Evolutionary conservation across 495 filamentous ascomycete species (phyloP).

Genomic region (Neurospora africana): DNA sequence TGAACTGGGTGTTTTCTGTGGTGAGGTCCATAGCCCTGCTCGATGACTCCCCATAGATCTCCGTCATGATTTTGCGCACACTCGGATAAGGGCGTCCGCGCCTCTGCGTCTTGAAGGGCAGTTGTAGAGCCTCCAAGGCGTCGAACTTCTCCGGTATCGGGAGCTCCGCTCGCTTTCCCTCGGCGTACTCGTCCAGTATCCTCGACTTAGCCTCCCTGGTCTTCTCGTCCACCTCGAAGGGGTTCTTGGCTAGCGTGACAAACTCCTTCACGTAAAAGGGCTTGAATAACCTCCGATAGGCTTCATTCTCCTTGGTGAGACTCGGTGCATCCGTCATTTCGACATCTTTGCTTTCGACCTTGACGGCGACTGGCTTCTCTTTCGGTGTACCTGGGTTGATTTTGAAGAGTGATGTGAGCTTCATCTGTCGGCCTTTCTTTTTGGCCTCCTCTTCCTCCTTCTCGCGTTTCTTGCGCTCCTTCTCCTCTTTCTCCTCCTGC

Average conservation of each 20-base stretch:
- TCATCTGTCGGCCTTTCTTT: constrained; percentile 45
- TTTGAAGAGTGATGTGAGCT: constrained; percentile 38
- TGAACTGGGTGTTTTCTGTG: constrained; percentile 35
- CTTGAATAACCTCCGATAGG: constrained; percentile 65
- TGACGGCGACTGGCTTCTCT: constrained; percentile 14
- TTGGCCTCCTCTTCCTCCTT: constrained; percentile 54
- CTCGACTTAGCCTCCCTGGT: constrained; percentile 41
- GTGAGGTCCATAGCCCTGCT: constrained; percentile 16
- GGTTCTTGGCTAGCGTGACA: constrained; percentile 46
- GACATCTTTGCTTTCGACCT: constrained; percentile 8
- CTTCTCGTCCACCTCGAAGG: constrained; percentile 45
- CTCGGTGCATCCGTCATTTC: constrained; percentile 10
- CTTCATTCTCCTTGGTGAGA: constrained; percentile 30
- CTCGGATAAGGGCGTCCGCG: constrained; percentile 43
- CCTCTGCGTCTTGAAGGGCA: constrained; percentile 39
- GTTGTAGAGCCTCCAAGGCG: constrained; percentile 46
- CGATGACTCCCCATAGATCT: constrained; percentile 12
- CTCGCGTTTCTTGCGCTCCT: constrained; percentile 52
- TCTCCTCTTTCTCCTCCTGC: constrained; percentile 47
- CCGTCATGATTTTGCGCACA: constrained; percentile 57
- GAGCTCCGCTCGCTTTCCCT: constrained; percentile 23
- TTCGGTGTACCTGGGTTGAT: constrained; percentile 42
- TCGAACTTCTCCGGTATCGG: constrained; percentile 33
- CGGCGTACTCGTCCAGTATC: constrained; percentile 35
- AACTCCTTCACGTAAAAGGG: constrained; percentile 65